Evolutionary conservation across 2,329 filamentous ascomycete genomes (phyloP).

Genomic region (Rosellinia necatrix): DNA sequence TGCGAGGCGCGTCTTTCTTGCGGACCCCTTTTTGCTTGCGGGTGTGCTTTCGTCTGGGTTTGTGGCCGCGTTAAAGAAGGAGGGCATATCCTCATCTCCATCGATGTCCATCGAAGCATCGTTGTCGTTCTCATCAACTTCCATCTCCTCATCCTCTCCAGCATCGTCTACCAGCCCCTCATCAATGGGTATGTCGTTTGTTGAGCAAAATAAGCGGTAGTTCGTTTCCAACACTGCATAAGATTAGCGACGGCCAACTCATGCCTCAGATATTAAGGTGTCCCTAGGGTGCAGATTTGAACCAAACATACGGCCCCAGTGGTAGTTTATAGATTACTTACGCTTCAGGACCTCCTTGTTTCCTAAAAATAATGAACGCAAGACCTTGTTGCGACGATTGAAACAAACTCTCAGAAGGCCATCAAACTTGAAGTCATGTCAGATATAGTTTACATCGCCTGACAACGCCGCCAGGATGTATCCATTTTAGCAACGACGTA

Average conservation of each 20-base stretch:
- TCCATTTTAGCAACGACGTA: constrained; percentile 4
- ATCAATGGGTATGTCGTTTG: constrained; percentile 80
- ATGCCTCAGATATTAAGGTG: too few relatives aligned
- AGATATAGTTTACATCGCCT: neutral
- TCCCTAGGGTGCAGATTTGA: too few relatives aligned
- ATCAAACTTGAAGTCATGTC: constrained; percentile 26
- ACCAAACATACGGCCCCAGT: neutral
- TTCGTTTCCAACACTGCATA: constrained; percentile 88
- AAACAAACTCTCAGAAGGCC: constrained; percentile 80
- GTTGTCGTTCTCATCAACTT: constrained; percentile 47
- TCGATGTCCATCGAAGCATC: constrained; percentile 51
- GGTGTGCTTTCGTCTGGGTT: constrained; percentile 44
- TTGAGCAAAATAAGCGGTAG: constrained; percentile 87
- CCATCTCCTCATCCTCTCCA: constrained; percentile 46
- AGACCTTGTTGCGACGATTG: constrained; percentile 84
- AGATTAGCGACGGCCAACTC: constrained; percentile 53
- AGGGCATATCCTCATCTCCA: constrained; percentile 70
- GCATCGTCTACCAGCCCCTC: constrained; percentile 60
- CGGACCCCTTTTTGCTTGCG: constrained; percentile 66
- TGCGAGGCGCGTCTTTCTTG: constrained; percentile 75
- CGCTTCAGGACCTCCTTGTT: constrained; percentile 30
- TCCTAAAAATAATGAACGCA: constrained; percentile 59
- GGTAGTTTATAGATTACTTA: constrained; percentile 5
- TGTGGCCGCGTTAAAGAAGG: constrained; percentile 77
- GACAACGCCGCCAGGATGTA: neutral